phyloP scores from a whole-genome alignment of 75 land plant genomes.

The Adiantum capillusveneris region DNA sequence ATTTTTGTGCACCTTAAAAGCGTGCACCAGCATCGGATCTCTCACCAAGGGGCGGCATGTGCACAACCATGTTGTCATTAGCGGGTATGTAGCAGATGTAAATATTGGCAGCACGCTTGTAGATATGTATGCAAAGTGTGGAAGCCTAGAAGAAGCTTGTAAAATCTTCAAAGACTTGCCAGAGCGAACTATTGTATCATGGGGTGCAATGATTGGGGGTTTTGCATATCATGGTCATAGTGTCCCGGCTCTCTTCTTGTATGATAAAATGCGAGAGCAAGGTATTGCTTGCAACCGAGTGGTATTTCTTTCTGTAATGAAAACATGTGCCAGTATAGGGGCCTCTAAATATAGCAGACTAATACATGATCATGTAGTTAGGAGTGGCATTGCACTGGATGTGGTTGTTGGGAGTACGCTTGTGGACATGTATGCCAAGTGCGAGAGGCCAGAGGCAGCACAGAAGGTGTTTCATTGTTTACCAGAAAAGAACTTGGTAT shows the following conservation, averaged over 20 bases:
- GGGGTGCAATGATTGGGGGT: slow-evolving; percentile 14
- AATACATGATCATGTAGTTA: slow-evolving; percentile 52
- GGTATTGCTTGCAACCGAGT: background rate
- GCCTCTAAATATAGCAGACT: slow-evolving; percentile 56
- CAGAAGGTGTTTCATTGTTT: slow-evolving; percentile 47
- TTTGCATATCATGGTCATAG: slow-evolving; percentile 1
- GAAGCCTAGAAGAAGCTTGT: slow-evolving; percentile 13
- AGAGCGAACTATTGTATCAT: slow-evolving; percentile 5
- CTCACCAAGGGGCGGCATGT: background rate
- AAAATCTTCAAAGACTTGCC: slow-evolving; percentile 9
- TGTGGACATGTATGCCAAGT: slow-evolving; percentile 63
- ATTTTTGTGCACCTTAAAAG: slow-evolving; percentile 4
- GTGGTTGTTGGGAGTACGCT: slow-evolving; percentile 52
- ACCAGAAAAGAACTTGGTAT: slow-evolving; percentile 37
- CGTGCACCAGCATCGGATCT: slow-evolving; percentile 1
- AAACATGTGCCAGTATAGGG: slow-evolving; percentile 39
- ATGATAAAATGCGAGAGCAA: background rate
- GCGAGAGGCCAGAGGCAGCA: slow-evolving; percentile 47
- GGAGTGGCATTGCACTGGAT: slow-evolving; percentile 42
- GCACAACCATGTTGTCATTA: background rate
- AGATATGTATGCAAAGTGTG: slow-evolving; percentile 23
- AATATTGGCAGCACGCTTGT: slow-evolving; percentile 13
- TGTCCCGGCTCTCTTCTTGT: background rate
- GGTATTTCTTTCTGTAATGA: slow-evolving; percentile 17
- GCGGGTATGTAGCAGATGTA: slow-evolving; percentile 6